Percentiles rank a stretch among this genome's conserved stretches.
These are phyloP conservation scores for Heterobasidion annosum DNA, from an alignment of 1,284 basidiomycete genomes.

Conservation along the genomic window DNA sequence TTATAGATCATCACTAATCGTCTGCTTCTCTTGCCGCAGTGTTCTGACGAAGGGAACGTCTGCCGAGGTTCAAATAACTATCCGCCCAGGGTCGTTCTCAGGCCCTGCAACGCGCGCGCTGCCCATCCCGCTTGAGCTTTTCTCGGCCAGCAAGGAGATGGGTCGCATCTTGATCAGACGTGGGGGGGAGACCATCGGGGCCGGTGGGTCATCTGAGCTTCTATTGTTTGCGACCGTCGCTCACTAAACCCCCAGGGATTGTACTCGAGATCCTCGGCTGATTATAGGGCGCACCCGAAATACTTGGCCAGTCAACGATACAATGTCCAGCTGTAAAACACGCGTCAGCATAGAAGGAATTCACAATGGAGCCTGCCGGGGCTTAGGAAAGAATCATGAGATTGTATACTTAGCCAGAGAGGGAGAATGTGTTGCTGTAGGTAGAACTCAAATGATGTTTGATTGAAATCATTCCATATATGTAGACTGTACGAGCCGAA, in stretches of 20 bases:
- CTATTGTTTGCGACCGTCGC: background rate
- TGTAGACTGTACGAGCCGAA: too few species aligned
- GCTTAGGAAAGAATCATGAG: too few species aligned
- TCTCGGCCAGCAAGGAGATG: conserved; percentile 93
- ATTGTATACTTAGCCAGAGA: too few species aligned
- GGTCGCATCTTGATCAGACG: conserved; percentile 83
- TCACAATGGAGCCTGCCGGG: too few species aligned
- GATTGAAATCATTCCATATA: too few species aligned
- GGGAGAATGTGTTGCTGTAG: too few species aligned
- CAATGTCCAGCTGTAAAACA: too few species aligned
- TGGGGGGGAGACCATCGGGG: conserved; percentile 90
- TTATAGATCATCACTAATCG: background rate
- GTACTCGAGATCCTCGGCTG: background rate
- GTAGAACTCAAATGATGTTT: too few species aligned
- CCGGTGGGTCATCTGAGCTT: conserved; percentile 43
- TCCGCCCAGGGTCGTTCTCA: conserved; percentile 50
- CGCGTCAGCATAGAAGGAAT: too few species aligned
- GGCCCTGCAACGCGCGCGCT: conserved; percentile 37
- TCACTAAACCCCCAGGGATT: background rate
- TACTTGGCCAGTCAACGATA: too few species aligned
- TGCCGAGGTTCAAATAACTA: conserved; percentile 77
- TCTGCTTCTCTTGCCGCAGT: conserved; percentile 26
- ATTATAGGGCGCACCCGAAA: background rate
- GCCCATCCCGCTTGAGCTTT: conserved; percentile 81
- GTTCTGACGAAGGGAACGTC: conserved; percentile 79